Evolutionary conservation across 2,329 filamentous ascomycete genomes (phyloP).

Genomic region (Sporothrix luriei): DNA sequence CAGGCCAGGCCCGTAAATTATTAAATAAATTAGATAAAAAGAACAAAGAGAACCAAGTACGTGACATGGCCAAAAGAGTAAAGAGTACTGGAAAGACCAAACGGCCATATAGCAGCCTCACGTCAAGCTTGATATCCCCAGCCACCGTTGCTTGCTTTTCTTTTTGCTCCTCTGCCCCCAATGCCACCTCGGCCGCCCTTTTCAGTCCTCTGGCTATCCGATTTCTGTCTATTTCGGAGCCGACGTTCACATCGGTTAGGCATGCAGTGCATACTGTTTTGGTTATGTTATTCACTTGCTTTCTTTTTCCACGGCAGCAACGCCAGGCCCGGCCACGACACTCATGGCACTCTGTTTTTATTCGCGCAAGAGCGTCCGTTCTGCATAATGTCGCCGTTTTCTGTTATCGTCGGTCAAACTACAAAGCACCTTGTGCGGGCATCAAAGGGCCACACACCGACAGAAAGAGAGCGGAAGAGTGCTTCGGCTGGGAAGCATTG

Average conservation of each 20-base stretch:
- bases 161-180: background rate
- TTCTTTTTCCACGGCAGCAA: slow-evolving; percentile 4
- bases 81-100: background rate
- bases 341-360: background rate
- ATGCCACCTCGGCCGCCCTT: too few species aligned
- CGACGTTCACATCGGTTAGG: background rate
- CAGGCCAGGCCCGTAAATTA: background rate
- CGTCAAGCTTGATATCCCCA: background rate
- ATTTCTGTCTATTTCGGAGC: background rate
- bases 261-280: background rate
- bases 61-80: too few species aligned
- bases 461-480: background rate
- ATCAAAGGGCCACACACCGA: background rate
- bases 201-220: background rate
- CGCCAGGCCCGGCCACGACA: background rate
- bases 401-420: background rate
- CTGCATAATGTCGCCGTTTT: slow-evolving; percentile 11
- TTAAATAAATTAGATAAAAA: slow-evolving; percentile 9
- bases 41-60: background rate
- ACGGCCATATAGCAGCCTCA: background rate
- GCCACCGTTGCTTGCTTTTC: background rate
- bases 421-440: background rate
- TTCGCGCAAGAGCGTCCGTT: slow-evolving; percentile 18
- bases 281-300: background rate
- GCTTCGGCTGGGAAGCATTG: slow-evolving; percentile 12